Percentiles rank a stretch among this genome's conserved stretches.
Conservation (phyloP, 805 yeast species). For the Candida easanensis region DNA sequence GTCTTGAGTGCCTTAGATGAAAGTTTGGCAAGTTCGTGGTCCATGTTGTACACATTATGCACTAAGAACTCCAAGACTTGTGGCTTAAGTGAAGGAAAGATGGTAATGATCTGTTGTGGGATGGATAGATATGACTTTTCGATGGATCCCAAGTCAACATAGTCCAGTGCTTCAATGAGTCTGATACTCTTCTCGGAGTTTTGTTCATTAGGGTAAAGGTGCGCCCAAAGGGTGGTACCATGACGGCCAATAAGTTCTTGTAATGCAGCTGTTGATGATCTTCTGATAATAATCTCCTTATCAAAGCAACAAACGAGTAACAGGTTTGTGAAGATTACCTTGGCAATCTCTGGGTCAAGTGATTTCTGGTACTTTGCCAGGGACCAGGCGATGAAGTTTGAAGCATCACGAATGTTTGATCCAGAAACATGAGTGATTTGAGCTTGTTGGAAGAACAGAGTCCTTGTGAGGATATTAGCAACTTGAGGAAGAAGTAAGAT, state of each 20-base stretch:
- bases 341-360: conserved; percentile 18
- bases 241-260: conserved; percentile 85
- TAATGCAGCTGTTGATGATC: conserved; percentile 83
- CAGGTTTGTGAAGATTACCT: conserved; percentile 32
- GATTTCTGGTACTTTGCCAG: conserved; percentile 42
- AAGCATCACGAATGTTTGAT: conserved; percentile 74
- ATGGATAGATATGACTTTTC: conserved; percentile 38
- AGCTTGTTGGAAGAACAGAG: conserved; percentile 58
- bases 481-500: conserved; percentile 16
- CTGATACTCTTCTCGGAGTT: conserved; percentile 40
- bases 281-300: conserved; percentile 65
- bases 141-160: conserved; percentile 42
- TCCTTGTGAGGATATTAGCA: conserved; percentile 36
- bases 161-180: conserved; percentile 61
- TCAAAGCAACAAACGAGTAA: conserved; percentile 63
- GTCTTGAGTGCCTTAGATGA: conserved; percentile 37
- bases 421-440: conserved; percentile 54
- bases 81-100: conserved; percentile 23
- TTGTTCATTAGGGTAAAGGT: conserved; percentile 18
- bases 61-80: conserved; percentile 34
- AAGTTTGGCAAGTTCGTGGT: conserved; percentile 40
- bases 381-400: conserved; percentile 86
- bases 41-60: conserved; percentile 33
- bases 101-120: conserved; percentile 28
- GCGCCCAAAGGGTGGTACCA: conserved; percentile 40